phyloP scores from a whole-genome alignment of 768 basidiomycete genomes.

The Leccinellum luteum region DNA sequence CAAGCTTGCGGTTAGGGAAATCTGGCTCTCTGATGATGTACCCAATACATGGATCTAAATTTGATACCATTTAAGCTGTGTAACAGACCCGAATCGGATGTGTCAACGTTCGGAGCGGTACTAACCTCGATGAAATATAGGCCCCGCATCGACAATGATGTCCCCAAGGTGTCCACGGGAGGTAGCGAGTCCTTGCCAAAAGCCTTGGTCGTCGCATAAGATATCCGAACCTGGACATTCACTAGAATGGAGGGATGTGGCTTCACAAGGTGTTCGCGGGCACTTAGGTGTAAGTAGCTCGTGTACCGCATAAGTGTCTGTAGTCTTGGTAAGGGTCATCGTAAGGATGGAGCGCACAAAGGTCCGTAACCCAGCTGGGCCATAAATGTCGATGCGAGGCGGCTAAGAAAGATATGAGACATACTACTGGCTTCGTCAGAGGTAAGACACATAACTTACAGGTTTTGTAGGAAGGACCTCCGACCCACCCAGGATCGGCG shows the following conservation, averaged over 20 bases:
- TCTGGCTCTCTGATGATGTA: conserved; percentile 67
- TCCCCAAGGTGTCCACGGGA: conserved; percentile 39
- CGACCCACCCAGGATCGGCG: conserved; percentile 21
- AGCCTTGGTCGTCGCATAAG: conserved; percentile 49
- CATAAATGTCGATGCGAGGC: conserved; percentile 70
- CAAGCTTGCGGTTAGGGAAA: conserved; percentile 55
- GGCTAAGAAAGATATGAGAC: conserved; percentile 17
- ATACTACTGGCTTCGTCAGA: background rate
- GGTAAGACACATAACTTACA: conserved; percentile 5
- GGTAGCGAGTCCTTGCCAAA: conserved; percentile 59
- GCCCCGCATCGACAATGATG: conserved; percentile 67
- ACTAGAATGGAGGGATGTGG: conserved; percentile 51
- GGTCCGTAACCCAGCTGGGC: conserved; percentile 71
- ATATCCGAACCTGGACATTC: conserved; percentile 67
- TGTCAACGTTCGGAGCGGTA: background rate
- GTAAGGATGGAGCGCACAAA: conserved; percentile 71
- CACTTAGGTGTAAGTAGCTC: conserved; percentile 68
- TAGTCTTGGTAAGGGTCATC: conserved; percentile 61
- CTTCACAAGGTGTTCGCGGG: conserved; percentile 47
- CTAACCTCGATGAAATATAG: conserved; percentile 73
- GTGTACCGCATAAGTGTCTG: conserved; percentile 70
- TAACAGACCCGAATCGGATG: background rate
- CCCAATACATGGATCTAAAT: conserved; percentile 72
- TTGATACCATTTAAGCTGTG: background rate
- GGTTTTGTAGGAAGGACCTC: conserved; percentile 12